phyloP scores from a whole-genome alignment of 108 stramenopile genomes.

The Stephanodiscus minutulus region DNA sequence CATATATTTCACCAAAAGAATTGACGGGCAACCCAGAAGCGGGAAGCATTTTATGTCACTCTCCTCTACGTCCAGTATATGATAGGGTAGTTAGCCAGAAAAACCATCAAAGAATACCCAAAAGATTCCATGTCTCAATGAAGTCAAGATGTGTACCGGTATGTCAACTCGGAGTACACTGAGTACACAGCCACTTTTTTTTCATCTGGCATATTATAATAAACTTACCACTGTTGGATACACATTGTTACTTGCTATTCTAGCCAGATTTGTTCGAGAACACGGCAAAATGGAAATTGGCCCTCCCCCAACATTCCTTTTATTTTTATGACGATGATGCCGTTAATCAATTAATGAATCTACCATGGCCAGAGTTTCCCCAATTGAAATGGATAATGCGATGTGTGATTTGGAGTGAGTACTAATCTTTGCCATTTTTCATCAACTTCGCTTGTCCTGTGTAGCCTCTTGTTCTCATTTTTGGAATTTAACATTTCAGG shows the following conservation, averaged over 20 bases:
- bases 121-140: constrained; percentile 17
- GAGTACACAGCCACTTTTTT: not conserved
- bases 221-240: no score
- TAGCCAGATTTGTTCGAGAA: no score
- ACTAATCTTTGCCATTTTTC: no score
- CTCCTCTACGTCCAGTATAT: constrained; percentile 20
- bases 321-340: constrained; percentile 72
- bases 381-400: constrained; percentile 32
- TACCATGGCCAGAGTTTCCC: constrained; percentile 49
- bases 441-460: no score
- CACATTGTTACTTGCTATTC: no score
- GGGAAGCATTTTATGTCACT: constrained; percentile 16
- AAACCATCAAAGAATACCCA: constrained; percentile 16
- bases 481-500: no score
- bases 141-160: constrained; percentile 25
- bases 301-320: constrained; percentile 49
- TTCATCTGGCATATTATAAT: no score
- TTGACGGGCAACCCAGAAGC: no score
- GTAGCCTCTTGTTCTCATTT: not conserved
- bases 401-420: constrained; percentile 44
- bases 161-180: not conserved
- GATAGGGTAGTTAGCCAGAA: not conserved
- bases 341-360: constrained; percentile 52
- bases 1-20: no score
- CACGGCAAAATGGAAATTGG: constrained; percentile 6